A percentile compares a stretch with the other conserved stretches of the same genome.
Evolutionary conservation across 352 stramenopile species (phyloP).

Genomic region (Phytopythium cucurbitacearum): DNA sequence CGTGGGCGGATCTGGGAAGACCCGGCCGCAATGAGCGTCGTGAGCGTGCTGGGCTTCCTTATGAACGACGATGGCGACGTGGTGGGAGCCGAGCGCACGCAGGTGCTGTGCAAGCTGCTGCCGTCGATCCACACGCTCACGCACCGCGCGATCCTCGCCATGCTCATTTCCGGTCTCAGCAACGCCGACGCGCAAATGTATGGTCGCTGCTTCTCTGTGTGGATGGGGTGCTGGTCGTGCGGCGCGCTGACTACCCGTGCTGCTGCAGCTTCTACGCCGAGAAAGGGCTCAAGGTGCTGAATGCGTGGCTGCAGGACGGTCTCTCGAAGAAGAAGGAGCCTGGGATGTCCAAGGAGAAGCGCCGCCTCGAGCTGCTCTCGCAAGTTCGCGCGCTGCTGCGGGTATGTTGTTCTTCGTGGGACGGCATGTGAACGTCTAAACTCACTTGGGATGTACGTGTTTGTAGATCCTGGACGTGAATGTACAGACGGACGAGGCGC

Average conservation of each 20-base stretch:
- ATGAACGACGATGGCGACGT: conserved; percentile 82
- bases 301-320: conserved; percentile 63
- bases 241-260: background rate
- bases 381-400: conserved; percentile 72
- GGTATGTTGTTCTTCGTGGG: conserved; percentile 17
- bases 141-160: conserved; percentile 71
- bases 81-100: conserved; percentile 61
- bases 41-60: conserved; percentile 76
- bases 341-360: conserved; percentile 52
- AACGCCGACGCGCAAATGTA: conserved; percentile 68
- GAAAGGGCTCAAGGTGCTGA: conserved; percentile 67
- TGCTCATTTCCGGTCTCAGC: conserved; percentile 66
- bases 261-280: conserved; percentile 59
- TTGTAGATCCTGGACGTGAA: conserved; percentile 66
- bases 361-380: conserved; percentile 63
- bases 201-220: conserved; percentile 2
- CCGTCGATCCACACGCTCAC: conserved; percentile 76
- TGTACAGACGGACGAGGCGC: conserved; percentile 54
- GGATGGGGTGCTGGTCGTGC: too few relatives aligned
- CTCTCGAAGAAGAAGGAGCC: conserved; percentile 33
- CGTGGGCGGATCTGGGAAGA: conserved; percentile 77
- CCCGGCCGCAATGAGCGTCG: conserved; percentile 67
- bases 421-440: too few relatives aligned
- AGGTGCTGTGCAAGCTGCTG: conserved; percentile 82
- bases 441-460: background rate